phyloP scores from a whole-genome alignment of 23 red algal genomes.

The Cyanidioschyzon merolae region DNA sequence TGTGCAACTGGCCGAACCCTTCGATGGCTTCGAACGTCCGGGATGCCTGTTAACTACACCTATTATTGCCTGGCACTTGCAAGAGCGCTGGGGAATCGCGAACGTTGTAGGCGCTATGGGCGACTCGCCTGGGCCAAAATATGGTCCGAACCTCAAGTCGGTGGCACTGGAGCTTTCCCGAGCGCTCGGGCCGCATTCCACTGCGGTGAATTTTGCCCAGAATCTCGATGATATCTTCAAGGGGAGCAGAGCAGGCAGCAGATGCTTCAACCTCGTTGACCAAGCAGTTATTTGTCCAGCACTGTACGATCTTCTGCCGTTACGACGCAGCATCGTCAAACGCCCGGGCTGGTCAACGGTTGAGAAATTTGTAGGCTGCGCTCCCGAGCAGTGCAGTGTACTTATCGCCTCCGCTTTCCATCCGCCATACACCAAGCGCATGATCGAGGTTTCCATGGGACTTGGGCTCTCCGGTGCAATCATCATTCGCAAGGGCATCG shows the following conservation, averaged over 20 bases:
- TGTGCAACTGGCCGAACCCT: conserved; percentile 7
- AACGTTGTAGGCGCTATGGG: neutral
- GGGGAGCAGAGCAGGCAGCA: neutral
- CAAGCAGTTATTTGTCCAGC: neutral
- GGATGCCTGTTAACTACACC: neutral
- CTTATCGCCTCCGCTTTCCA: conserved; percentile 13
- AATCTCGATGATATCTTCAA: neutral
- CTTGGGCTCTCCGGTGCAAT: neutral
- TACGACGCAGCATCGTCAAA: conserved; percentile 11
- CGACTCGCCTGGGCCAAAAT: conserved; percentile 5
- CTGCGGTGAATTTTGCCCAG: neutral
- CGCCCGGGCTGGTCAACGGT: conserved; percentile 14
- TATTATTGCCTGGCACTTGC: neutral
- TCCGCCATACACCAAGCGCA: conserved; percentile 8
- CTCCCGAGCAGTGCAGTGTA: neutral
- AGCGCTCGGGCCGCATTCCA: neutral
- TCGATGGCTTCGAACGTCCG: conserved; percentile 9
- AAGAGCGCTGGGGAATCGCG: neutral
- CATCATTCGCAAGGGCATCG: conserved; percentile 1
- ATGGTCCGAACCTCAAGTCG: neutral
- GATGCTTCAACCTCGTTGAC: neutral
- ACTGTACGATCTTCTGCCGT: neutral
- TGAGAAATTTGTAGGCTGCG: neutral
- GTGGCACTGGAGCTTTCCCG: neutral
- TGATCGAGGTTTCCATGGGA: conserved; percentile 6